A percentile compares a stretch with the other conserved stretches of the same genome.
These are phyloP conservation scores for Apiotrichum siamense DNA, from an alignment of 1,284 basidiomycete genomes.

Conservation along the genomic window DNA sequence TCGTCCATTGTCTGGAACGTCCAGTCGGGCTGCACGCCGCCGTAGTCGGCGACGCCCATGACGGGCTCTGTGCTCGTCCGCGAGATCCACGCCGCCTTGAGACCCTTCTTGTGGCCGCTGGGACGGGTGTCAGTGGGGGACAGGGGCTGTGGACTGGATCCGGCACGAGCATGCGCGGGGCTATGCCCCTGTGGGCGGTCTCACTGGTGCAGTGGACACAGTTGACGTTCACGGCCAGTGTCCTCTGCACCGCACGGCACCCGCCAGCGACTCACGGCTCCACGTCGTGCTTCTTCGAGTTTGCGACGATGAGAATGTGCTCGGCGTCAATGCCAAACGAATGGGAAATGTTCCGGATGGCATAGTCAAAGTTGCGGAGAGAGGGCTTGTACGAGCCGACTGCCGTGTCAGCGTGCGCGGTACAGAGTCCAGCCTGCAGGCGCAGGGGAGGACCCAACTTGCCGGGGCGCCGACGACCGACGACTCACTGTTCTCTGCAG, in stretches of 20 bases:
- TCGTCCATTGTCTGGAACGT: slow-evolving; percentile 11
- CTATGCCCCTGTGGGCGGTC: no score
- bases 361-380: slow-evolving; percentile 32
- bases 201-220: no score
- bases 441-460: no score
- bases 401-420: neutral
- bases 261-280: slow-evolving; percentile 31
- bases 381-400: slow-evolving; percentile 37
- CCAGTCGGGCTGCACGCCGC: slow-evolving; percentile 15
- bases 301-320: slow-evolving; percentile 31
- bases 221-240: no score
- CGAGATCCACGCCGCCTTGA: slow-evolving; percentile 35
- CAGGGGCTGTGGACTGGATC: no score
- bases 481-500: slow-evolving; percentile 33
- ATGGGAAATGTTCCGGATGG: slow-evolving; percentile 22
- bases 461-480: no score
- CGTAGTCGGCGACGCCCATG: slow-evolving; percentile 11
- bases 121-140: no score
- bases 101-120: slow-evolving; percentile 27
- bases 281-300: slow-evolving; percentile 30
- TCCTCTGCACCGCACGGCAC: no score
- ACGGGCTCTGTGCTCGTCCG: slow-evolving; percentile 16
- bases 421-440: no score
- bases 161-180: no score
- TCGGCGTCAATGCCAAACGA: slow-evolving; percentile 22